Base-by-base conservation (phyloP, 2,329 filamentous ascomycete genomes). In the Amylocarpus encephaloides region DNA sequence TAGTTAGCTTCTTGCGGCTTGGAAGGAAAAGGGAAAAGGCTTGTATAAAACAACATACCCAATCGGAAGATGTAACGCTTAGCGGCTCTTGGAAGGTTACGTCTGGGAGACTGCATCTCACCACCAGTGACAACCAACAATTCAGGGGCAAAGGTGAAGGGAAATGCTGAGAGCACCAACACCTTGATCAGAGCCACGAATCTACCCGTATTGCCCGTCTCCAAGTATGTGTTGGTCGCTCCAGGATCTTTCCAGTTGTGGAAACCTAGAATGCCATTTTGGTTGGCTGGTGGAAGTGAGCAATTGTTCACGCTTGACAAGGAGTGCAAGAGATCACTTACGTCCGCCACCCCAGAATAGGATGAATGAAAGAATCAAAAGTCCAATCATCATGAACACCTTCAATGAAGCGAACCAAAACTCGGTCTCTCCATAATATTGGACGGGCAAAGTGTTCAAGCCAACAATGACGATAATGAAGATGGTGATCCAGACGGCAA, bases 341-440 rank as follows among this genome's bases (percentile, higher is more conserved):
- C 52, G 66, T 29, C 64, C 67, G 51, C 67, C 67, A 30, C 67
- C 65, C 49, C 61, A 64, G 47, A 67, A 65, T 6, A 69, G 57
- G 29, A 68, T 59, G 15, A 69, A 62, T 4, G 63, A 61, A 7
- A 68, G 49, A 33, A 67, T 56, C 30, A 63, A 38, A 9, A 63
- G 56, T 0, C 66, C 61, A 34, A 64, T 53, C 52, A 66, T 64
- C 51, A 62, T 55, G 46, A 66, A 59, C 5, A 67, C 59, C 49
- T 67, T 68, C 29, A 65, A 45, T 3, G 60, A 61, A 5, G 64
- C 61, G 41, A 68, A 67, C 58, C 58, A 64, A 59, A 85, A 85
- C 61, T 85, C 82, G 2, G 78, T 73, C 62, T 81, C 78, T 34
- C 78, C 78, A 55, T 80, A 82, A 67, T 71, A 78, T 55, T 75